A percentile compares a stretch with the other conserved stretches of the same genome.
Conservation (phyloP, 768 basidiomycete species). For the Termitomyces sp. region DNA sequence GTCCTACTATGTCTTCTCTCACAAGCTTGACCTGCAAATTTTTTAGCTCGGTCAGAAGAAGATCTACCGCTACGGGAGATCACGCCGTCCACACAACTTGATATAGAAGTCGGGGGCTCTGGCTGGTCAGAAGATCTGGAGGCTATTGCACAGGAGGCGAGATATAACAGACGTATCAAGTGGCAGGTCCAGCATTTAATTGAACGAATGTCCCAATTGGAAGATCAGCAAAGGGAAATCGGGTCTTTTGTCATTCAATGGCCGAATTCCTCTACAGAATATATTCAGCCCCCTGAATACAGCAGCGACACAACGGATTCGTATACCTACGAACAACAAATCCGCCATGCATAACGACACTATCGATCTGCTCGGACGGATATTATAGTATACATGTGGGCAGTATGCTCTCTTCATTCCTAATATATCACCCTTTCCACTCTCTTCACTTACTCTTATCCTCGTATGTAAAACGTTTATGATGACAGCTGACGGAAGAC, state of each 20-base stretch:
- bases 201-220: conserved; percentile 7
- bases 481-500: not conserved
- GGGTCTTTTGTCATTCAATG: not conserved
- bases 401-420: not conserved
- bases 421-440: not conserved
- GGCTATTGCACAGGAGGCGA: not conserved
- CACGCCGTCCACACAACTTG: not conserved
- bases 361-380: not conserved
- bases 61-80: not conserved
- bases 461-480: not conserved
- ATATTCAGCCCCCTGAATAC: conserved; percentile 1
- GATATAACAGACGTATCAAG: not conserved
- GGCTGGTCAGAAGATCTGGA: not conserved
- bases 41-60: not conserved
- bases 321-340: conserved; percentile 2
- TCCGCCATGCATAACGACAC: not conserved
- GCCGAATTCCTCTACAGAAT: not conserved
- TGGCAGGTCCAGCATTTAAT: conserved; percentile 4
- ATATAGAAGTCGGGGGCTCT: not conserved
- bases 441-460: not conserved
- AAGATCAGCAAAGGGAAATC: conserved; percentile 4
- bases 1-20: not conserved
- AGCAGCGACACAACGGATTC: not conserved
- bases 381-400: not conserved
- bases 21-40: not conserved